These are phyloP conservation scores for Talaromyces ruber DNA, from an alignment of 495 filamentous ascomycete species.

Conservation along the genomic window DNA sequence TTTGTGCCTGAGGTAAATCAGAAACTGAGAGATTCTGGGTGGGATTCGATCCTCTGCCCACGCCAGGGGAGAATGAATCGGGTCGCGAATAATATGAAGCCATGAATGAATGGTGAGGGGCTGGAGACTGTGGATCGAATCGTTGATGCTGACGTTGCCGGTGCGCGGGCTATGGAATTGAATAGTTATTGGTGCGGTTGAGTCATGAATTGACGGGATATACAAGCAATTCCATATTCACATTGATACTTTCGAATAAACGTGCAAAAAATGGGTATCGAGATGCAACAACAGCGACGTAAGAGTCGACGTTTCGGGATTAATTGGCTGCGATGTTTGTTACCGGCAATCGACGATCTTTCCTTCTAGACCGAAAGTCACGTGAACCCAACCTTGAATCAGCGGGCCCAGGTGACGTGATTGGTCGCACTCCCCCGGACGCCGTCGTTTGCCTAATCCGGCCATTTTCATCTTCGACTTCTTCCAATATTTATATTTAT, in stretches of 20 bases:
- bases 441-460: neutral
- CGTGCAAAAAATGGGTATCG: neutral
- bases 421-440: neutral
- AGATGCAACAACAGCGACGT: neutral
- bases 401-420: neutral
- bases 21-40: slow-evolving; percentile 21
- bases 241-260: neutral
- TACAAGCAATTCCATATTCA: neutral
- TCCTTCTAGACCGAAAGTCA: neutral
- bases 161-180: neutral
- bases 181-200: neutral
- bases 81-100: slow-evolving; percentile 29
- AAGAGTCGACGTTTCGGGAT: neutral
- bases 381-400: neutral
- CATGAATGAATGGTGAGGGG: slow-evolving; percentile 14
- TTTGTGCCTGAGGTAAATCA: slow-evolving; percentile 37
- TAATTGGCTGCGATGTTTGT: neutral
- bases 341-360: neutral
- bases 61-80: slow-evolving; percentile 25
- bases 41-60: slow-evolving; percentile 16
- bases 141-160: neutral
- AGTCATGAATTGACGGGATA: neutral
- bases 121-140: neutral
- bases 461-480: neutral
- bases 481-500: neutral